Conservation (phyloP, 2,329 filamentous ascomycete genomes). For the Allantophomopsis lycopodina region DNA sequence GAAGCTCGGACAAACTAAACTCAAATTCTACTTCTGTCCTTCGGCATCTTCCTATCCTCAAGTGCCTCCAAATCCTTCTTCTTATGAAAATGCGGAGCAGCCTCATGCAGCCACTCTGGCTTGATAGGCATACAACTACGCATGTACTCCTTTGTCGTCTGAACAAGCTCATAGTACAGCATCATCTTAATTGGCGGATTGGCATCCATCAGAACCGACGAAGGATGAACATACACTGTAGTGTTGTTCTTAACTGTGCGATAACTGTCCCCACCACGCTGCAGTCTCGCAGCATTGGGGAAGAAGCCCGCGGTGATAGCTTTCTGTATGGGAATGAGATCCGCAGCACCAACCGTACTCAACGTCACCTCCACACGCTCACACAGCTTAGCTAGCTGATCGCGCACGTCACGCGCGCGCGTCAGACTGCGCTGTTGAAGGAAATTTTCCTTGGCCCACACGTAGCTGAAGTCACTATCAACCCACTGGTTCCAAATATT, state of each 20-base stretch:
- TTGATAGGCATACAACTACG: conserved; percentile 75
- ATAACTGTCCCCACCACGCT: conserved; percentile 76
- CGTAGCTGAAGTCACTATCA: conserved; percentile 73
- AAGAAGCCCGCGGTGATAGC: conserved; percentile 89
- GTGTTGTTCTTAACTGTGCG: conserved; percentile 83
- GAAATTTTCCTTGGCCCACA: conserved; percentile 90
- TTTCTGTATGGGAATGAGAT: conserved; percentile 71
- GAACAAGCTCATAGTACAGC: conserved; percentile 72
- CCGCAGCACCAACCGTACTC: conserved; percentile 53
- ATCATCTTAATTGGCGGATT: conserved; percentile 71
- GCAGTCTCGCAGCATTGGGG: conserved; percentile 75
- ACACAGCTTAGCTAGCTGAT: conserved; percentile 84
- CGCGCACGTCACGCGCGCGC: conserved; percentile 78
- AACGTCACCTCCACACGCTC: conserved; percentile 79
- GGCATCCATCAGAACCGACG: conserved; percentile 62
- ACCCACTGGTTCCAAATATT: conserved; percentile 96
- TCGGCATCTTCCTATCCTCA: conserved; percentile 67
- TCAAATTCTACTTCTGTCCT: conserved; percentile 16
- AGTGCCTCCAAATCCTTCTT: conserved; percentile 75
- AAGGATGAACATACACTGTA: conserved; percentile 85
- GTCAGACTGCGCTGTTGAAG: conserved; percentile 82
- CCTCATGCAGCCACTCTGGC: conserved; percentile 71
- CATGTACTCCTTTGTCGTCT: conserved; percentile 88
- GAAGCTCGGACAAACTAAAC: too few relatives aligned
- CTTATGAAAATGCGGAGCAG: conserved; percentile 92